Evolutionary conservation across 441 rosid genomes (phyloP), one percentile per base, ranked within the genome.

Genomic region (Breynia disticha): DNA sequence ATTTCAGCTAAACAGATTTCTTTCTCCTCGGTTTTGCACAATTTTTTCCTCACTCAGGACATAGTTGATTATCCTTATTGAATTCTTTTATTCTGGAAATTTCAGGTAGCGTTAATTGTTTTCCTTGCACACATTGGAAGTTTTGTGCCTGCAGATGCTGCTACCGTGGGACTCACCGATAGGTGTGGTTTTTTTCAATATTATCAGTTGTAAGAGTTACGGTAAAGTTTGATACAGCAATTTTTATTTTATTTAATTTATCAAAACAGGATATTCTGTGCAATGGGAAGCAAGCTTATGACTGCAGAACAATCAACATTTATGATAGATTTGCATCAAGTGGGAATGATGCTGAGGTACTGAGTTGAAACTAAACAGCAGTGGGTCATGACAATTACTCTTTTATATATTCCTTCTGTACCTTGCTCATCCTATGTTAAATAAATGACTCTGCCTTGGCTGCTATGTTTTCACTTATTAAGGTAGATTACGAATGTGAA

Each of bases 261-360:
- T 68, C 58, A 55, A 15, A 57, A 72, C 73, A 93, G 99, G 76
- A 93, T 93, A 67, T 93, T 93, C 63, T 93, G 95, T 67, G 97
- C 91, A 59, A 81, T 71, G 83, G 98, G 98, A 72, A 86, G 81
- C 83, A 88, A 83, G 67, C 79, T 82, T 56, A 84, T 84, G 97
- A 84, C 90, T 22, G 90, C 84, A 1, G 90, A 93, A 69, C 90
- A 93, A 65, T 91, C 98, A 11, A 82, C 98, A 57, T 93, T 93
- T 71, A 93, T 88, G 97, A 82, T 93, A 62, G 98, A 93, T 79
- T 83, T 93, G 15, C 98, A 88, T 76, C 98, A 88, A 86, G 90
- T 93, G 55, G 98, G 98, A 62, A 74, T 84, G 87, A 93, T 93
- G 95, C 76, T 93, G 32, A 88, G 98, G 98, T 85, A 81, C 42